Evolutionary conservation across 2,329 filamentous ascomycete genomes (phyloP).

Genomic region (Hypomyces rosellus): DNA sequence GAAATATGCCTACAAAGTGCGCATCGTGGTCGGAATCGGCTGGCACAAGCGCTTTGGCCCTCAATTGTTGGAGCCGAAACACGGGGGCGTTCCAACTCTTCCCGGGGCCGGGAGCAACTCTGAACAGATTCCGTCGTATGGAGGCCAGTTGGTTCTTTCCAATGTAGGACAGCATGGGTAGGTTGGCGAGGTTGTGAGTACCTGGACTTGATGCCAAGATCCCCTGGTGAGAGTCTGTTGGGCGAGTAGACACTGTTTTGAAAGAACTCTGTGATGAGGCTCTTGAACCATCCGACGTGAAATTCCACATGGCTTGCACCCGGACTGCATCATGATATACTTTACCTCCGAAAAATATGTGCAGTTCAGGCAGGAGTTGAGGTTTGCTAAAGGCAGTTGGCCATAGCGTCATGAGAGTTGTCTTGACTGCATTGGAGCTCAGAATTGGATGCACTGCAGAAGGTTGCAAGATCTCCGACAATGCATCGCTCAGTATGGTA

Average conservation of each 20-base stretch:
- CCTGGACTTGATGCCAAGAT: constrained; percentile 17
- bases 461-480: constrained; percentile 37
- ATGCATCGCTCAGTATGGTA: constrained; percentile 34
- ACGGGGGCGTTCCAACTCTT: constrained; percentile 42
- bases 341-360: constrained; percentile 43
- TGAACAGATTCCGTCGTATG: constrained; percentile 43
- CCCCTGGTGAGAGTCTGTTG: constrained; percentile 21
- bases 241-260: constrained; percentile 32
- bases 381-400: constrained; percentile 27
- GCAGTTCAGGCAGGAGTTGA: constrained; percentile 34
- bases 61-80: constrained; percentile 38
- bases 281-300: constrained; percentile 19
- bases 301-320: constrained; percentile 45
- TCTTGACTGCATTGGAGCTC: constrained; percentile 37
- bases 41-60: constrained; percentile 42
- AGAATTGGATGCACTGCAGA: constrained; percentile 26
- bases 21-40: constrained; percentile 44
- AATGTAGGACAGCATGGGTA: constrained; percentile 40
- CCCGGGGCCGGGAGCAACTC: constrained; percentile 35
- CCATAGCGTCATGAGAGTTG: constrained; percentile 41
- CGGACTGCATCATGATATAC: constrained; percentile 40
- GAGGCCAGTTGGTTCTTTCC: constrained; percentile 39
- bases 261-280: constrained; percentile 26
- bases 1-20: constrained; percentile 44
- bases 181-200: constrained; percentile 16